Evolutionary conservation across 2,329 filamentous ascomycete genomes (phyloP).

Genomic region (Chaetomium olivaceum): DNA sequence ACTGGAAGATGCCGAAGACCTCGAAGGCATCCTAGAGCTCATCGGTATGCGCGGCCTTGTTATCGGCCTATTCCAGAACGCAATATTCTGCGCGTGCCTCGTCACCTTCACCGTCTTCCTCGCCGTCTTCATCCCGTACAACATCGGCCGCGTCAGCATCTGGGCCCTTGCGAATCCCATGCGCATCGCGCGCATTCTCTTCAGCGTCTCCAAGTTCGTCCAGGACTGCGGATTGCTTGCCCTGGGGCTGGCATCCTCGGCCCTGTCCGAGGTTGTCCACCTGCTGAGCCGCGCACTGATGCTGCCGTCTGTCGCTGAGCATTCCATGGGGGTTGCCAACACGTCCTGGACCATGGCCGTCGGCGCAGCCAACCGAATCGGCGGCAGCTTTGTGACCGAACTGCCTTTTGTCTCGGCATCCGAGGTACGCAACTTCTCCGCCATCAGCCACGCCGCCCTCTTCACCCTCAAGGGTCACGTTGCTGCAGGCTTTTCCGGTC

Average conservation of each 20-base stretch:
- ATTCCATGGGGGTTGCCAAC: conserved; percentile 24
- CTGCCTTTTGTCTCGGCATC: conserved; percentile 52
- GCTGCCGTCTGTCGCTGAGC: conserved; percentile 12
- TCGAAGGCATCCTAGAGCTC: conserved; percentile 93
- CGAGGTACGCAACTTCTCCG: conserved; percentile 75
- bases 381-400: conserved; percentile 53
- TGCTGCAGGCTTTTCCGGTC: conserved; percentile 41
- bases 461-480: conserved; percentile 59
- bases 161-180: conserved; percentile 78
- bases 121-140: conserved; percentile 88
- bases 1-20: conserved; percentile 84
- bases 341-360: conserved; percentile 46
- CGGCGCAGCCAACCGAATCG: conserved; percentile 49
- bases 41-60: conserved; percentile 95
- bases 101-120: conserved; percentile 83
- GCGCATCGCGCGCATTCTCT: conserved; percentile 70
- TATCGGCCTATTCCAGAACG: conserved; percentile 87
- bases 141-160: conserved; percentile 82
- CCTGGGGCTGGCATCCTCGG: conserved; percentile 55
- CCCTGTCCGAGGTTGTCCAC: conserved; percentile 38
- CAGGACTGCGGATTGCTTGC: conserved; percentile 73
- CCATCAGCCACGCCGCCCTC: conserved; percentile 71
- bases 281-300: conserved; percentile 37
- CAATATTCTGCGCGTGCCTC: conserved; percentile 87
- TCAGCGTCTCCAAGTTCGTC: conserved; percentile 73